Conservation (phyloP, 129 eudicot genomes). For the Centaurea solstitialis region DNA sequence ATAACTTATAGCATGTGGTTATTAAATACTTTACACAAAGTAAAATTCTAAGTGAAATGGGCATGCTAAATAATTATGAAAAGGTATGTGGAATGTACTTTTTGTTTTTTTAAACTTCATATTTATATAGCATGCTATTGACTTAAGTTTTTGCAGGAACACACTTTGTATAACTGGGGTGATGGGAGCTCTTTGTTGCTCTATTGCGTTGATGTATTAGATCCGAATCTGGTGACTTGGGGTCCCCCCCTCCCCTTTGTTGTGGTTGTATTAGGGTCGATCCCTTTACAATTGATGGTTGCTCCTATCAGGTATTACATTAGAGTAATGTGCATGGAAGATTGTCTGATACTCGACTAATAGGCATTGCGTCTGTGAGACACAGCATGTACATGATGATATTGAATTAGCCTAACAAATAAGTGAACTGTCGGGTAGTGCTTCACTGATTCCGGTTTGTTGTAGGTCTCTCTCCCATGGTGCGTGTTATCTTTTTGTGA, state of each 20-base stretch:
- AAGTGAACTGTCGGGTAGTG: too few species aligned
- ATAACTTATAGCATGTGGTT: background rate
- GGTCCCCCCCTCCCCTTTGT: background rate
- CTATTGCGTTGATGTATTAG: background rate
- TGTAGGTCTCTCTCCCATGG: too few species aligned
- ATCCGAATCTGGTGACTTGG: background rate
- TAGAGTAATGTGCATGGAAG: background rate
- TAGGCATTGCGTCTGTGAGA: too few species aligned
- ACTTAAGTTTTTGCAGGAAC: background rate
- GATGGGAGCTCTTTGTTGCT: background rate
- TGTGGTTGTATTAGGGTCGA: background rate
- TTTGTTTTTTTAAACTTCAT: background rate
- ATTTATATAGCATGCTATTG: constrained; percentile 1
- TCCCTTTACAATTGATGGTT: background rate
- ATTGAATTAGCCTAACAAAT: too few species aligned
- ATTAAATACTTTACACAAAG: background rate
- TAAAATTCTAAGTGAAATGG: background rate
- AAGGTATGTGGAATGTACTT: background rate
- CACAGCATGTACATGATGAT: too few species aligned
- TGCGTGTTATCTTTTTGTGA: too few species aligned
- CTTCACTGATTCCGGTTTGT: too few species aligned
- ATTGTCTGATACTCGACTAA: too few species aligned
- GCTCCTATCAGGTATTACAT: background rate
- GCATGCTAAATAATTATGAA: background rate
- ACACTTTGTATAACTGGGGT: background rate